These are phyloP conservation scores for Aspergillus olivimuriae DNA, from an alignment of 495 filamentous ascomycete species.

Conservation along the genomic window DNA sequence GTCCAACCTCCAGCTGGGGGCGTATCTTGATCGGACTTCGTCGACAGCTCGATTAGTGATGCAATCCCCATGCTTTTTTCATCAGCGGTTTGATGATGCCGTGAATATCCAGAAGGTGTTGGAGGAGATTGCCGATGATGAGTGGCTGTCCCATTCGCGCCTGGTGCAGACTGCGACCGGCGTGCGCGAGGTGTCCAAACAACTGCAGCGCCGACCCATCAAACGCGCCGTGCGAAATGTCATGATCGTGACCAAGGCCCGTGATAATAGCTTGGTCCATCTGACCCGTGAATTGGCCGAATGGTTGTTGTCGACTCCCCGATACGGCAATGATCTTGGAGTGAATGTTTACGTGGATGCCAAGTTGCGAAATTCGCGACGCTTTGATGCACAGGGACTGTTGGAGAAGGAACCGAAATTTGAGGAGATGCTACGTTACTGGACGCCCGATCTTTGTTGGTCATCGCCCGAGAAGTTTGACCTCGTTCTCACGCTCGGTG, in stretches of 20 bases:
- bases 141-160: constrained; percentile 84
- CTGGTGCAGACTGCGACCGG: constrained; percentile 91
- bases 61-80: constrained; percentile 94
- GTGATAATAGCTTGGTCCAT: constrained; percentile 80
- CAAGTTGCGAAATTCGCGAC: constrained; percentile 76
- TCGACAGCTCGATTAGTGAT: constrained; percentile 59
- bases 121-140: constrained; percentile 86
- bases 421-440: constrained; percentile 77
- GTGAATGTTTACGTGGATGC: constrained; percentile 94
- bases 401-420: constrained; percentile 64
- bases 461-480: constrained; percentile 85
- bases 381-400: constrained; percentile 74
- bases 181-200: constrained; percentile 90
- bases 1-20: constrained; percentile 49
- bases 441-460: constrained; percentile 93
- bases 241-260: constrained; percentile 95
- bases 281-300: constrained; percentile 78
- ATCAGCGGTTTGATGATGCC: constrained; percentile 90
- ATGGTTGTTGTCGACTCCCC: constrained; percentile 79
- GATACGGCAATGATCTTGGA: constrained; percentile 72
- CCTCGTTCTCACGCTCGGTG: constrained; percentile 83
- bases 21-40: constrained; percentile 43
- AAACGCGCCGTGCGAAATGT: constrained; percentile 81
- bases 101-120: constrained; percentile 93
- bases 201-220: constrained; percentile 82